Conservation (phyloP, 1,139 yeast species). For the Suhomyces wounanorum region DNA sequence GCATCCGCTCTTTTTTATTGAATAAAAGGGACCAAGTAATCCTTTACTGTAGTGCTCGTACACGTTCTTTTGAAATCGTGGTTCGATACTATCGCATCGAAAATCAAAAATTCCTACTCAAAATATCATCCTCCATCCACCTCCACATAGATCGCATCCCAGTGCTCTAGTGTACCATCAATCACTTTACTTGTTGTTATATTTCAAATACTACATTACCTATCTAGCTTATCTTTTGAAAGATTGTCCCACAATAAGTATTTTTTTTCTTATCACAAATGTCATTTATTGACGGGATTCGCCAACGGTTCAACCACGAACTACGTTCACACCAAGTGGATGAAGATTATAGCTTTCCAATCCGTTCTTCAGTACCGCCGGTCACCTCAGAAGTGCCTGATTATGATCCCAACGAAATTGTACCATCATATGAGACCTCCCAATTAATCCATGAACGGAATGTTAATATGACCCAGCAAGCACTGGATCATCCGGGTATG, state of each 20-base stretch:
- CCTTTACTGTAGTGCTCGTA: background rate
- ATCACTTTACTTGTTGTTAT: background rate
- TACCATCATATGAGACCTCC: conserved; percentile 50
- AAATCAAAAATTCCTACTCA: background rate
- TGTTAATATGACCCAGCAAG: background rate
- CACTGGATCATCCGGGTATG: background rate
- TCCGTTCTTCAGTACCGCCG: background rate
- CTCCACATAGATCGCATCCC: background rate
- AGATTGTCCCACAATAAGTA: background rate
- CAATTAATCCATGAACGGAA: conserved; percentile 34
- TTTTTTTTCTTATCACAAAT: background rate
- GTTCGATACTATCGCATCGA: conserved; percentile 4
- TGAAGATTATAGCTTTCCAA: conserved; percentile 33
- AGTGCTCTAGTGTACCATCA: background rate
- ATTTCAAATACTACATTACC: background rate
- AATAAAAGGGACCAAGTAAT: conserved; percentile 7
- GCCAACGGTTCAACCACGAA: conserved; percentile 31
- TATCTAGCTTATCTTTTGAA: background rate
- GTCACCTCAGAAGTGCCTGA: background rate
- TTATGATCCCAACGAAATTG: conserved; percentile 41
- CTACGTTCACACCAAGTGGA: conserved; percentile 40
- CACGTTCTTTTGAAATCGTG: background rate
- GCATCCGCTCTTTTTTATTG: conserved; percentile 13
- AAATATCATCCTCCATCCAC: background rate
- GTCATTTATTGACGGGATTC: conserved; percentile 25